Conservation (phyloP, 148 eudicot genomes). For the Suaeda aralocaspica region DNA sequence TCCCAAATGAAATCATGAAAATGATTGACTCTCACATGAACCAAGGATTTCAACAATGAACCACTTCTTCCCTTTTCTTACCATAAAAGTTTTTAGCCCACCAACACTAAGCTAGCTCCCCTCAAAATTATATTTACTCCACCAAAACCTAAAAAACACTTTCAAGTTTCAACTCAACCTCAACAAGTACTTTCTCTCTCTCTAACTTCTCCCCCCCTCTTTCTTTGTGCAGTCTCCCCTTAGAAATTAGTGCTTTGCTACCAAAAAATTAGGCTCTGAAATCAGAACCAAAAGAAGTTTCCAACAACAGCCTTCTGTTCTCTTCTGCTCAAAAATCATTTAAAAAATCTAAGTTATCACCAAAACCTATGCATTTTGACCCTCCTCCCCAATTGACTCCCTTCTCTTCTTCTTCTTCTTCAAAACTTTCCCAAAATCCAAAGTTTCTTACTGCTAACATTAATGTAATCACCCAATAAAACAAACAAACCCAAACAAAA, state of each 20-base stretch:
- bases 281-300: conserved; percentile 44
- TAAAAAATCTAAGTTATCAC: neutral
- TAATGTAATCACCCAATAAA: conserved; percentile 9
- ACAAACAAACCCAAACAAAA: conserved; percentile 20
- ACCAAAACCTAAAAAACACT: conserved; percentile 1
- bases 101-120: conserved; percentile 1
- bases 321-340: neutral
- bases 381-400: conserved; percentile 6
- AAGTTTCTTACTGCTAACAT: conserved; percentile 3
- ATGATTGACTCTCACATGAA: conserved; percentile 60
- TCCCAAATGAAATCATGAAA: conserved; percentile 16
- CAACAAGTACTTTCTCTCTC: conserved; percentile 5
- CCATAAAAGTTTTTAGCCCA: conserved; percentile 18
- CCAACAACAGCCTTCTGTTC: conserved; percentile 33
- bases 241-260: conserved; percentile 9
- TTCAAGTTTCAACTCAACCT: neutral
- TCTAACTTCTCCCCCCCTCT: conserved; percentile 16
- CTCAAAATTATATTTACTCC: neutral
- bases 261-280: conserved; percentile 54
- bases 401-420: conserved; percentile 10
- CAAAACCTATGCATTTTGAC: conserved; percentile 26
- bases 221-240: conserved; percentile 20
- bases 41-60: conserved; percentile 32
- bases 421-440: conserved; percentile 21
- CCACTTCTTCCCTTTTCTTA: conserved; percentile 12